Percentiles rank a stretch among this genome's conserved stretches.
Evolutionary conservation across 441 rosid species (phyloP).

Genomic region (Corymbia calophylla): DNA sequence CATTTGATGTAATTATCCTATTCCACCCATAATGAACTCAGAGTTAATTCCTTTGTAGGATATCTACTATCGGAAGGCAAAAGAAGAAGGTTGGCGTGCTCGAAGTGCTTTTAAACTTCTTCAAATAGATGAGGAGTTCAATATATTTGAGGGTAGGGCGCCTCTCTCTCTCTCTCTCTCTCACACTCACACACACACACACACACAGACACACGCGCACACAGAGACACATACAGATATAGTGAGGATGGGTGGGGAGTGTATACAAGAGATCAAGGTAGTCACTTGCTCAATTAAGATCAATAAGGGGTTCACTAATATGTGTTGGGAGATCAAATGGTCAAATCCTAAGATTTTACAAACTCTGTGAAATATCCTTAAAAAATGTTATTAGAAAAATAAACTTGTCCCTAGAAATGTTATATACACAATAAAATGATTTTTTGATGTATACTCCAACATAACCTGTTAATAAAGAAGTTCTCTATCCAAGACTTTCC

Average conservation of each 20-base stretch:
- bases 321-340: background rate
- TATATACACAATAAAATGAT: background rate
- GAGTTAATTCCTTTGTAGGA: conserved; percentile 35
- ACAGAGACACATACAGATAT: background rate
- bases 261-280: background rate
- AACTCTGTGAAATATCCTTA: background rate
- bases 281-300: background rate
- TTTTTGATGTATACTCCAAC: background rate
- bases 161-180: background rate
- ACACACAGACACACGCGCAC: background rate
- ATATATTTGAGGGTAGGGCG: conserved; percentile 66
- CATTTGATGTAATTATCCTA: background rate
- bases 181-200: background rate
- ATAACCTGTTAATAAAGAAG: background rate
- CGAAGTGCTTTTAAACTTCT: conserved; percentile 95
- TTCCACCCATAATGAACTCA: background rate
- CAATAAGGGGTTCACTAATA: background rate
- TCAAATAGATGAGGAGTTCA: conserved; percentile 94
- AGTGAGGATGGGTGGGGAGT: background rate
- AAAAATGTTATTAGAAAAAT: background rate
- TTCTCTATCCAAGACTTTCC: background rate
- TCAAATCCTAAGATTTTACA: background rate
- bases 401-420: background rate
- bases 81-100: conserved; percentile 99
- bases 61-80: conserved; percentile 91